Base-by-base conservation (phyloP, 805 yeast species). In the Barnettozyma salicaria region DNA sequence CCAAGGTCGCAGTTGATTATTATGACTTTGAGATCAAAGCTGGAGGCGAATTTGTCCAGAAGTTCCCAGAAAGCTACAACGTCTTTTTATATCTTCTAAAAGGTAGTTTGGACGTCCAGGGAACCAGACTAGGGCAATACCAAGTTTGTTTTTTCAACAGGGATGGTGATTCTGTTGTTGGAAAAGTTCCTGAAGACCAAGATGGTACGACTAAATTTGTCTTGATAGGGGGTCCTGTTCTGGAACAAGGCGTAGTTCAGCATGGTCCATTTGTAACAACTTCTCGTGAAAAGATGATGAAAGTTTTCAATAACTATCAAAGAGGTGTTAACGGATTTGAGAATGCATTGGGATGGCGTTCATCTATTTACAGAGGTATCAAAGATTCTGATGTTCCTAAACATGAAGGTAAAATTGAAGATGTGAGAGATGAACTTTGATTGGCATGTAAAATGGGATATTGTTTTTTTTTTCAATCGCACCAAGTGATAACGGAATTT, bases 181-280 rank as follows among this genome's bases (percentile, higher is more conserved):
- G 87, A 29, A 58, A 59, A 14, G 70, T 65, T 17, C 71, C 74
- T n/a, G 70, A 59, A 10, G 17, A 53, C 14, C 67, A 68, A 8
- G 34, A 49, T 6, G 62, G 65, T 25, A 65, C 63, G 23, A 62
- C 86, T 3, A 77, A 80, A 47, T 78, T 86, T 52, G 78, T 81
- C 5, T 45, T 86, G n/a, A 65, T 86, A 44, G 92, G 87, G 22
- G 95, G 95, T 40, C 60, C 82, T 55, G 71, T 73, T 16, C 63
- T 85, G 39, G 72, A 84, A 48, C 95, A 87, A 63, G 74, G 76
- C 13, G 68, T 82, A 38, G 82, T 85, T 22, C 96, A 88, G 55
- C 80, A 87, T 55, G 96, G 96, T 13, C 96, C 96, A 11, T 89
- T 88, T 55, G 96, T 88, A 14, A 90, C 84, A 43, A 74, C 83